Base-by-base conservation (phyloP, 208 protist genomes). In the Porcisia hertigi region DNA sequence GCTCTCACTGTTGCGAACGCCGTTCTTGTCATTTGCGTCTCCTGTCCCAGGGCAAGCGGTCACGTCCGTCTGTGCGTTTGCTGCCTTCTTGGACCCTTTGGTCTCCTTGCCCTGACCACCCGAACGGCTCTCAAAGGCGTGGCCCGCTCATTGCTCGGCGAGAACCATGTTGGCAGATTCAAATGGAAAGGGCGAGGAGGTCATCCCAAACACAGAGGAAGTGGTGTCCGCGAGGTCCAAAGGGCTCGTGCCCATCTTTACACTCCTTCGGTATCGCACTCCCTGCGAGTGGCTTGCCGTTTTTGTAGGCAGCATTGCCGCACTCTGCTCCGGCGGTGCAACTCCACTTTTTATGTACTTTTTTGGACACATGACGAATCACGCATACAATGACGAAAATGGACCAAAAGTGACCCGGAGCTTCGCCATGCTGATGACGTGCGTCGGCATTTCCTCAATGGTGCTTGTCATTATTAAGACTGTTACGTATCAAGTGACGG, bases 281-380 rank as follows among this genome's bases (percentile, higher is more conserved):
- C 36, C 55, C 18, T 70, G 34, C 0, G 92, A 96, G 62, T 82
- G 85, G 62, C n/a, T 83, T 0, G 69, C 92, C 30, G 94, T 93
- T 80, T 59, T 93, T 49, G 69, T 97, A 23, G 93, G 93, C 41
- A 69, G 43, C 43, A 64, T 95, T 65, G 85, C 86, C 0, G 91
- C 92, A 12, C 75, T 95, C 62, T 53, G 53, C 47, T 80, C 80
- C 69, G 93, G 93, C 55, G 90, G 78, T 6, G 71, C 86, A 39
- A 85, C 92, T 70, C 92, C 93, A 20, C 88, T 85, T 25, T 93
- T 97, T 53, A 93, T 91, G 41, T 91, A 95, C 71, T 74, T 95
- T 23, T 89, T 97, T 55, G 93, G 93, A 47, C 65, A 75, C 20
- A 82, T 97, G 39, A 91, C 94, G 39, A 89, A 95, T 59, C 84